Evolutionary conservation across 2,329 filamentous ascomycete genomes (phyloP), one percentile per base, ranked within the genome.

Genomic region (Ascochyta fabae): DNA sequence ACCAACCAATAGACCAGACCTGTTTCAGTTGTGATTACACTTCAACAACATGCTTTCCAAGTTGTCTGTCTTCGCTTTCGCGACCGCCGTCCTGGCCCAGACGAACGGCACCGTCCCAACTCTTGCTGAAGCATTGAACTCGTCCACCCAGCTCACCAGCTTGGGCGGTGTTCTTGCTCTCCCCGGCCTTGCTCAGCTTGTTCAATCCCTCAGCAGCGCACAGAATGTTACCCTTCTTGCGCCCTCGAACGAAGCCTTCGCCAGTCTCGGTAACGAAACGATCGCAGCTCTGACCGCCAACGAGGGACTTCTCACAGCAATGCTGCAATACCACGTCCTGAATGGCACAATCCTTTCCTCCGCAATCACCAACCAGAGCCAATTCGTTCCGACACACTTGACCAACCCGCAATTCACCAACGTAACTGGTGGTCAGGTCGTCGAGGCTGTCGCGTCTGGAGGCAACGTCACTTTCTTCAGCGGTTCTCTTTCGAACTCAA

Each of bases 261-360:
- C 62, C 22, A 62, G 65, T 12, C 65, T 81, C 36, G 61, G 79
- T 16, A 76, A 77, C 46, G 72, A 73, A 2, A 71, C 72, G 2
- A 62, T 74, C 2, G 52, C 62, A 10, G 62, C 67, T 4, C 59
- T 73, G 34, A 59, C 66, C 4, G 53, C 64, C 26, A 66, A 77
- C 35, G 53, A 70, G 16, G 73, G 64, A 3, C 59, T 74, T 13
- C 62, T 81, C 16, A 64, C 73, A 55, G 81, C 81, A 4, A 69
- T 86, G 26, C 71, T 88, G 22, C 75, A 72, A 51, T 88, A 88
- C 69, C 86, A 88, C 66, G 79, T 87, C 19, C 70, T 88, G 7
- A 80, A 83, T 53, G 85, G 84, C 34, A 80, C 78, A 1, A 79
- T 81, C 60, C 62, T 53, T 4, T 68, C 78, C 0, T 63, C 61